Base-by-base conservation (phyloP, 495 filamentous ascomycete species). In the Podospora appendiculata region DNA sequence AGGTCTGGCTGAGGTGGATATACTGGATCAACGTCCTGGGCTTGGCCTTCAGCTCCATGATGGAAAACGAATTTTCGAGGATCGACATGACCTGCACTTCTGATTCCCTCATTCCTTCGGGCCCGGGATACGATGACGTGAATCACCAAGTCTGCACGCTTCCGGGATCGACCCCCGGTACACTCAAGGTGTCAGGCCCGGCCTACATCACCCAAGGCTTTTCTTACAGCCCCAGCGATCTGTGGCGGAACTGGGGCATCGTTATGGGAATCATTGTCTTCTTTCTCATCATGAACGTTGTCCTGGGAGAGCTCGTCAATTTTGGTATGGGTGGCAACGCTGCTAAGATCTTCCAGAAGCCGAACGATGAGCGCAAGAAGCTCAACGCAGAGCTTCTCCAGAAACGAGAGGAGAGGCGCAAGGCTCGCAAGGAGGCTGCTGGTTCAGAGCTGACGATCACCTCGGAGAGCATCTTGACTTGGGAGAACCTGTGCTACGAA, bases 1-100 rank as follows among this genome's bases (percentile, higher is more conserved):
- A 88, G 51, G 82, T 83, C 7, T 90, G 87, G 87, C 67, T 89
- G 18, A 68, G 83, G 16, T 91, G 88, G 88, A 84, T 92, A 41
- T 90, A 87, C 69, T 92, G 81, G 64, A 76, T 91, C 61, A 91
- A 90, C 51, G 79, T 85, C 0, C 75, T 92, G 6, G 87, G 87
- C 36, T 75, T 90, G 3, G 79, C 82, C 0, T 92, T 93, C 64
- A 76, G 82, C 7, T 70, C 80, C 0, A 56, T 94, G 65, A 92
- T 93, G 87, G 82, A 87, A 56, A 93, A 93, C 56, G 89, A 93
- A 63, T 93, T 93, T 60, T 72, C 72, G 13, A 55, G 73, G 5
- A 70, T 83, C 32, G 75, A 82, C 14, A 66, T 92, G 61, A 79
- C 70, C 7, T 91, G 87, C 53, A 79, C 78, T 0, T 66, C 70